Percentiles rank a stretch among this genome's conserved stretches.
These are phyloP conservation scores for Claviceps cyperi DNA, from an alignment of 2,329 filamentous ascomycete genomes.

Conservation along the genomic window DNA sequence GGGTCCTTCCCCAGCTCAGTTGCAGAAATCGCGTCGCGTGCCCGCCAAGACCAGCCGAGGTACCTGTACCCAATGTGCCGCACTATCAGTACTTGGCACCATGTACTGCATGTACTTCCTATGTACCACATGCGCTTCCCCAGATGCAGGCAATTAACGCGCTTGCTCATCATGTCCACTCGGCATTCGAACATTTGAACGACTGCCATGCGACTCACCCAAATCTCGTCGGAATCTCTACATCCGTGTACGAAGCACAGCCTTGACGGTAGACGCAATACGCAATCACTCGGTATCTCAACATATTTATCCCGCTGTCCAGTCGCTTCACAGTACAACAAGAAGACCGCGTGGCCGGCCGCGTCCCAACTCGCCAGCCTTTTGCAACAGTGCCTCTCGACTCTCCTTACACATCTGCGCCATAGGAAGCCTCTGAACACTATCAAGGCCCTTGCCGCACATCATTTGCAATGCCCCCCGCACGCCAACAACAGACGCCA, in stretches of 20 bases:
- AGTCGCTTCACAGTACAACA: not conserved
- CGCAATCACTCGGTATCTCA: not conserved
- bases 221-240: not conserved
- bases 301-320: not conserved
- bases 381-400: not conserved
- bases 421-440: not conserved
- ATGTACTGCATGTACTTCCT: not conserved
- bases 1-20: not conserved
- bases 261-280: not conserved
- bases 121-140: not conserved
- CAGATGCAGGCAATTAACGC: slow-evolving; percentile 9
- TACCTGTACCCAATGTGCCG: not conserved
- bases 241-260: not conserved
- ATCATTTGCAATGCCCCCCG: slow-evolving; percentile 23
- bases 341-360: not conserved
- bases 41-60: not conserved
- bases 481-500: slow-evolving; percentile 28
- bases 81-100: not conserved
- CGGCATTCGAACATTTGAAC: not conserved
- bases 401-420: not conserved
- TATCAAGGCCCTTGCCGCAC: not conserved
- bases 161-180: not conserved
- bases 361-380: not conserved
- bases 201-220: not conserved
- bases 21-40: slow-evolving; percentile 2